Evolutionary conservation across 257 asterid species (phyloP), one percentile per base, ranked within the genome.

Genomic region (Solanum pimpinellifolium): DNA sequence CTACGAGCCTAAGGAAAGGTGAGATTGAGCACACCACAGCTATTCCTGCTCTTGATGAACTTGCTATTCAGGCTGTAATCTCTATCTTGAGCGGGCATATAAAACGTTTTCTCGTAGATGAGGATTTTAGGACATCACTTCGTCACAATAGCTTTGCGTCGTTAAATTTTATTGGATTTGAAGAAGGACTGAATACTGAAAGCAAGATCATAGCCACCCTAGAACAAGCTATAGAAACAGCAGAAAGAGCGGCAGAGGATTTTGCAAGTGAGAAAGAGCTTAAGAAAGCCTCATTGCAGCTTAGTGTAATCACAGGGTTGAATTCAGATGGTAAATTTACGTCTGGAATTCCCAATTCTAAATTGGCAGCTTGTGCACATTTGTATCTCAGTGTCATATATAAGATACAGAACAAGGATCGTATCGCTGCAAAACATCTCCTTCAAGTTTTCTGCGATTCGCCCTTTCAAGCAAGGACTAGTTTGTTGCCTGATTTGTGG

Each of bases 321-420:
- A 94, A 90, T 87, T 90, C 94, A 25, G 89, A 91, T 42, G 93
- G 92, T 33, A 33, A 33, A 77, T 90, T 85, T 88, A 94, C 98
- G 2, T 93, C 94, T 65, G 98, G 98, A 85, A 91, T 94, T 76
- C 91, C 95, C 7, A 95, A 95, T 83, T 88, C 69, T 16, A 94
- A 91, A 90, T 56, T 96, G 82, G 95, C 98, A n/a, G 96, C 98
- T 75, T 94, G 97, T 91, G 96, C 98, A 90, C 98, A 94, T 93
- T 92, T 96, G 87, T 96, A 96, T 90, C 98, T 94, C 85, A 90
- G 97, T 80, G 91, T 94, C 86, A 92, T 92, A 87, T 96, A 92
- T 84, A 89, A 88, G 91, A 89, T 94, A 15, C 98, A 94, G 86
- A 92, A 89, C n/a, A 94, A 94, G 72, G 95, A 94, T 39, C 88